phyloP scores from a whole-genome alignment of 2,329 filamentous ascomycete species.

The Fusarium newnesense region DNA sequence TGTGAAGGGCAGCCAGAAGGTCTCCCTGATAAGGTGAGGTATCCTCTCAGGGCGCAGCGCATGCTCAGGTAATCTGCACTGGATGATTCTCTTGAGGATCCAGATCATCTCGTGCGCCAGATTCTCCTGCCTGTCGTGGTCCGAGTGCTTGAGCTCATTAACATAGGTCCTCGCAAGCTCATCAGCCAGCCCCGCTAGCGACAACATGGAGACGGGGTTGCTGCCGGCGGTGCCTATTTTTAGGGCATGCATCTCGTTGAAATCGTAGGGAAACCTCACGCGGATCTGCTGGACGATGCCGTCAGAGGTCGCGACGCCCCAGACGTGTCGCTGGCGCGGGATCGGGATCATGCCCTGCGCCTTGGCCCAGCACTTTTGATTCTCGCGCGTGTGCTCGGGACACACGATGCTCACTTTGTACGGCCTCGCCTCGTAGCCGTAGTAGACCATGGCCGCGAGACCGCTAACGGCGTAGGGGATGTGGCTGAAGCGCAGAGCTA shows the following conservation, averaged over 20 bases:
- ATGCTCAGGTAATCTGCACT: slow-evolving; percentile 31
- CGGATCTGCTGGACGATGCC: slow-evolving; percentile 48
- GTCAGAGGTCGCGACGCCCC: slow-evolving; percentile 51
- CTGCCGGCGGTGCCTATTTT: slow-evolving; percentile 22
- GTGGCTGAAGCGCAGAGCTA: slow-evolving; percentile 54
- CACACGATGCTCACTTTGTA: slow-evolving; percentile 55
- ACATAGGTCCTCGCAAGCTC: slow-evolving; percentile 50
- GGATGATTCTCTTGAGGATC: slow-evolving; percentile 48
- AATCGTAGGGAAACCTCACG: slow-evolving; percentile 51
- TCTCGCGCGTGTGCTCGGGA: slow-evolving; percentile 48
- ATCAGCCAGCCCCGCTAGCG: slow-evolving; percentile 50
- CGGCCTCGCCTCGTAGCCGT: slow-evolving; percentile 51
- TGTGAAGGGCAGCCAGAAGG: slow-evolving; percentile 49
- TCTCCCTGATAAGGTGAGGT: slow-evolving; percentile 37
- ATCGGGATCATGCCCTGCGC: slow-evolving; percentile 47
- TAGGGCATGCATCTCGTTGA: slow-evolving; percentile 44
- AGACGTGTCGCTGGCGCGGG: slow-evolving; percentile 36
- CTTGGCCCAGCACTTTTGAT: slow-evolving; percentile 55
- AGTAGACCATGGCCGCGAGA: slow-evolving; percentile 55
- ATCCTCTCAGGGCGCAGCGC: slow-evolving; percentile 28
- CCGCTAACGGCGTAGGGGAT: slow-evolving; percentile 60
- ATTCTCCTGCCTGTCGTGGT: slow-evolving; percentile 20
- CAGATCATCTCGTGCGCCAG: slow-evolving; percentile 49
- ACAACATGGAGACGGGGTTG: slow-evolving; percentile 44
- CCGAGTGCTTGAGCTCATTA: slow-evolving; percentile 31